A percentile compares a stretch with the other conserved stretches of the same genome.
These are phyloP conservation scores for Phellopilus nigrolimitatus DNA, from an alignment of 1,284 basidiomycete genomes.

Conservation along the genomic window DNA sequence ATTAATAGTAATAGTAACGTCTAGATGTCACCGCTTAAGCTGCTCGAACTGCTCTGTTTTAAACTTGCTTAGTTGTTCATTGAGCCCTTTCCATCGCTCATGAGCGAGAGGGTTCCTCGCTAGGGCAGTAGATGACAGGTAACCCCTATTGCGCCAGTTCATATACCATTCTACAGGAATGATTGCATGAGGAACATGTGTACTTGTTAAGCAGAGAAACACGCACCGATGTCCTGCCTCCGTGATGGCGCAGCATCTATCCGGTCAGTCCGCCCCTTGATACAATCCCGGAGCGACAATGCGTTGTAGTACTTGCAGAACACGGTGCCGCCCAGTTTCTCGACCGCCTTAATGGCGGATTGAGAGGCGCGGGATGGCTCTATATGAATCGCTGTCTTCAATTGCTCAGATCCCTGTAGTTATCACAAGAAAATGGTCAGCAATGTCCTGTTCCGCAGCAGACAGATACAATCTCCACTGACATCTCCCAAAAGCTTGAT, in stretches of 20 bases:
- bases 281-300: constrained; percentile 75
- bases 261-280: constrained; percentile 68
- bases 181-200: constrained; percentile 3
- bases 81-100: constrained; percentile 61
- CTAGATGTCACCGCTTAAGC: constrained; percentile 3
- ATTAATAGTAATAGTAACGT: background rate
- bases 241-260: constrained; percentile 76
- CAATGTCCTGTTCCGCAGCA: constrained; percentile 12
- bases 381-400: constrained; percentile 77
- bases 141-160: constrained; percentile 68
- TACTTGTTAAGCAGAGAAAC: constrained; percentile 14
- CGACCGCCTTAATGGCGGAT: constrained; percentile 81
- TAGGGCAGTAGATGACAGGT: constrained; percentile 56
- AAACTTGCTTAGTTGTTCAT: constrained; percentile 57
- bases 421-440: constrained; percentile 12
- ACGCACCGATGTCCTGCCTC: constrained; percentile 79
- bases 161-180: constrained; percentile 80
- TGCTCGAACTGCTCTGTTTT: constrained; percentile 40
- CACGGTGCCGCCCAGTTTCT: constrained; percentile 78
- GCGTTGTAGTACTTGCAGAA: constrained; percentile 92
- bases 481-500: constrained; percentile 89
- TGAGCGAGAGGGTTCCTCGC: constrained; percentile 57
- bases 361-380: constrained; percentile 83
- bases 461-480: constrained; percentile 28
- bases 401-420: constrained; percentile 57